Conservation (phyloP, 441 rosid species). For the Arabidopsis hybrid region DNA sequence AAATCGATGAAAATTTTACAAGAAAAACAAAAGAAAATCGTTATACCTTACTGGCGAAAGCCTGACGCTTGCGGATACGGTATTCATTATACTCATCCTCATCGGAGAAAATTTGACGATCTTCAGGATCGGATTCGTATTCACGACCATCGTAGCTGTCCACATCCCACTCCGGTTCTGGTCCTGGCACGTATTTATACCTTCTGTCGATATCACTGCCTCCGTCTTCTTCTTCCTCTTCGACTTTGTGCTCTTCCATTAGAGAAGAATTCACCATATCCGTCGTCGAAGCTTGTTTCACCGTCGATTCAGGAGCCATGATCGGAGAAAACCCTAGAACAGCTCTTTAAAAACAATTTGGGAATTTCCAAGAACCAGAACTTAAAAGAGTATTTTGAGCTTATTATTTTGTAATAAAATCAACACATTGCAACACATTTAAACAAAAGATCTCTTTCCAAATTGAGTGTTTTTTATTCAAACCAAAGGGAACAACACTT, state of each 20-base stretch:
- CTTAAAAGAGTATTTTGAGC: not conserved
- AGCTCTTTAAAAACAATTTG: not conserved
- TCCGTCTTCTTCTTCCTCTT: too few species aligned
- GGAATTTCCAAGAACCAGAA: not conserved
- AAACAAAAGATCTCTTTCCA: not conserved
- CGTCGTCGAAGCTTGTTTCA: too few species aligned
- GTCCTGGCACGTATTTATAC: too few species aligned
- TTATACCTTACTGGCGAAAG: too few species aligned
- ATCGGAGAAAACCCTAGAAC: not conserved
- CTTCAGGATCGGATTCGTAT: not conserved
- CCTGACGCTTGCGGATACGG: too few species aligned
- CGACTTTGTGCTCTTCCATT: too few species aligned
- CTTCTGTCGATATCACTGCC: too few species aligned
- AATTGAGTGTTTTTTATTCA: slow-evolving; percentile 15
- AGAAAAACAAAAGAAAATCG: too few species aligned
- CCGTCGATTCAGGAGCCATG: not conserved
- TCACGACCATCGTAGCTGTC: slow-evolving; percentile 16
- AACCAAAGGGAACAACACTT: not conserved
- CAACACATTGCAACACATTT: not conserved
- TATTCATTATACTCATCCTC: not conserved
- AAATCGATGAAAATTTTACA: too few species aligned
- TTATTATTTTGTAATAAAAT: not conserved
- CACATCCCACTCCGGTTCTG: slow-evolving; percentile 26
- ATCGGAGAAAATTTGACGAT: not conserved
- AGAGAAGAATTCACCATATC: too few species aligned